Evolutionary conservation across 805 yeast species (phyloP), one percentile per base, ranked within the genome.

Genomic region (Gaillardinia entomophila): DNA sequence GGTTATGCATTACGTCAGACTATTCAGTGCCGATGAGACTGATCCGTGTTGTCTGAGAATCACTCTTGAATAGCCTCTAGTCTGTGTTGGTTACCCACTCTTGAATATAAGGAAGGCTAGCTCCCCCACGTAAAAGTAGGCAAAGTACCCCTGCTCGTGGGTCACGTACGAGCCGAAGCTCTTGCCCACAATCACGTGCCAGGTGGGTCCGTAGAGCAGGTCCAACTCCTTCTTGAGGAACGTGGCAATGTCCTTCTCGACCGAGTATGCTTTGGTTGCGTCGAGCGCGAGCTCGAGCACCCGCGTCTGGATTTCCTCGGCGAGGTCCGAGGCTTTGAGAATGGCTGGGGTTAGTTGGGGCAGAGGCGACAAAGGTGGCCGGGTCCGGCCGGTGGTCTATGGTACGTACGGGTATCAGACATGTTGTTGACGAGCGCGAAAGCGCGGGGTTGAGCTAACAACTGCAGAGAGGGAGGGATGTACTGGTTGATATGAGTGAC

Each of bases 161-260:
- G 89, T 79, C 13, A 84, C 87, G 51, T 79, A 82, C 30, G 82
- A 73, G 3, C 92, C 90, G 56, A 83, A 84, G 45, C 78, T 79
- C 53, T 75, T 79, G 8, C 92, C 94, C 33, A 82, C 88, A 31
- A 84, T 71, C 2, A 81, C 85, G 52, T 84, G 90, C 94, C 92
- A 84, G 25, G 85, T 75, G 18, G 77, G 71, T 0, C 89, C 90
- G 37, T 68, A 73, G 28, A 66, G 55, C 29, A 70, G 67, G 51
- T 83, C 92, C 55, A 82, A 55, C 41, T 71, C 79, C 44, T 79
- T 79, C 60, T 83, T 84, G 38, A 82, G 56, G 34, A 58, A 63
- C 0, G 78, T 69, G 12, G 92, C 89, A 24, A 82, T 62, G 33
- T 82, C 90, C 42, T 75, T 75, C 35, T 75, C 77, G 12, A 70